Evolutionary conservation across 352 stramenopile genomes (phyloP), one percentile per base, ranked within the genome.

Genomic region (Phytopythium chamaehyphon): DNA sequence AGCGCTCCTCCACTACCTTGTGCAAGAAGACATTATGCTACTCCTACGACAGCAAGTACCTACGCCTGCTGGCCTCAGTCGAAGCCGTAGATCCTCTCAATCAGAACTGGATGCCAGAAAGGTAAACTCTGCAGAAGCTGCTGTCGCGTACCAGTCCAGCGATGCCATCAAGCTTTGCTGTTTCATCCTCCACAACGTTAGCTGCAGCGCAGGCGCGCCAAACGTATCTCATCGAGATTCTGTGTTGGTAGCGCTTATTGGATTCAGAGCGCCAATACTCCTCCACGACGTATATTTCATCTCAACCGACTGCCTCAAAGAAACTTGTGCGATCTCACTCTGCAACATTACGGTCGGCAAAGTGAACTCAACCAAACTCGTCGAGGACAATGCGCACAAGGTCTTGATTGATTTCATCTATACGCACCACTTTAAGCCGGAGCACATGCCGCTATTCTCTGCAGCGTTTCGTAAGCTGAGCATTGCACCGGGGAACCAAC

Each of bases 131-230:
- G 26, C n/a, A 3, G 16, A 26, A 12, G 6, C 2, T 8, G 7
- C 18, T 12, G 16, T n/a, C 2, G 6, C 43, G 10, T 40, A 42
- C 4, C 19, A 51, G 6, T 42, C 39, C 14, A 55, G 37, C 8
- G 52, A 44, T 2, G 60, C 73, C 35, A 47, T 73, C 10, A 78
- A 83, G 61, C 46, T 92, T 6, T 83, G 76, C 47, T 80, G 69
- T 24, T 54, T 86, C n/a, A 71, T 86, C 12, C 64, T 92, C 12
- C 79, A 92, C 65, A 92, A 92, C 50, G 49, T 90, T 19, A 92
- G 74, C 49, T 92, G 81, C 16, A 44, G 57, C 51, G 8, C 36
- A 36, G 19, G 40, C 35, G 36, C 21, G 15, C n/a, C 63, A 38
- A 23, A 57, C 22, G 31, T 21, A 11, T n/a, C 9, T 6, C 45